phyloP scores from a whole-genome alignment of 179 eudicot genomes.

The Gypsophila paniculata region DNA sequence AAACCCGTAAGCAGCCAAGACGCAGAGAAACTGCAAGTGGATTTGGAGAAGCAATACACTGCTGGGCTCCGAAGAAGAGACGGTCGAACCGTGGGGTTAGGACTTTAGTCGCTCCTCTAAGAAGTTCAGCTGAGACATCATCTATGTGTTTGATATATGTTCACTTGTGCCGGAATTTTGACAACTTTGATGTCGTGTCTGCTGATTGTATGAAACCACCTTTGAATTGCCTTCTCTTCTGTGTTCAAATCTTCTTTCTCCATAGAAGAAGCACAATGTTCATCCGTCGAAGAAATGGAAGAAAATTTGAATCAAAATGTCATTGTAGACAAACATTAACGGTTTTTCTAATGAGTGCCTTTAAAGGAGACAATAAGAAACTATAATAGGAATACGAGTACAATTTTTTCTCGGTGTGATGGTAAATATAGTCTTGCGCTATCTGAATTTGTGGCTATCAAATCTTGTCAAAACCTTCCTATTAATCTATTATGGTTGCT shows the following conservation, averaged over 20 bases:
- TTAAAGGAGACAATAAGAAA: too few relatives aligned
- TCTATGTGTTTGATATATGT: constrained; percentile 12
- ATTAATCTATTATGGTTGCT: too few relatives aligned
- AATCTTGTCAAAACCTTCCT: too few relatives aligned
- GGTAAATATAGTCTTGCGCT: too few relatives aligned
- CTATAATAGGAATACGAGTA: too few relatives aligned
- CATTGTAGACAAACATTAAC: too few relatives aligned
- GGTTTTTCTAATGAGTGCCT: too few relatives aligned
- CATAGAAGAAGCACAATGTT: too few relatives aligned
- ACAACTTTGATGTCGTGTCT: background rate
- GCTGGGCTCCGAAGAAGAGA: constrained; percentile 94
- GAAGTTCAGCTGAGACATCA: constrained; percentile 11
- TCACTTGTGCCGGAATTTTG: constrained; percentile 18
- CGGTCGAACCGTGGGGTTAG: constrained; percentile 95
- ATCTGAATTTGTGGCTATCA: too few relatives aligned
- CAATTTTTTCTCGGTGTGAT: too few relatives aligned
- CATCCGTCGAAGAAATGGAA: too few relatives aligned
- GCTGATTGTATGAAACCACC: background rate
- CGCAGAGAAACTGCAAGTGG: constrained; percentile 84
- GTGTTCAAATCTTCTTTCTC: background rate
- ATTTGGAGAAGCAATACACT: constrained; percentile 89
- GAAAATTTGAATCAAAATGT: too few relatives aligned
- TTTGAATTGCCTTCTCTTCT: background rate
- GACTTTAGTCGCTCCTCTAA: constrained; percentile 36
- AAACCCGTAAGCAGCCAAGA: constrained; percentile 45